Evolutionary conservation across 148 eudicot genomes (phyloP), one percentile per base, ranked within the genome.

Genomic region (Nepenthes gracilis): DNA sequence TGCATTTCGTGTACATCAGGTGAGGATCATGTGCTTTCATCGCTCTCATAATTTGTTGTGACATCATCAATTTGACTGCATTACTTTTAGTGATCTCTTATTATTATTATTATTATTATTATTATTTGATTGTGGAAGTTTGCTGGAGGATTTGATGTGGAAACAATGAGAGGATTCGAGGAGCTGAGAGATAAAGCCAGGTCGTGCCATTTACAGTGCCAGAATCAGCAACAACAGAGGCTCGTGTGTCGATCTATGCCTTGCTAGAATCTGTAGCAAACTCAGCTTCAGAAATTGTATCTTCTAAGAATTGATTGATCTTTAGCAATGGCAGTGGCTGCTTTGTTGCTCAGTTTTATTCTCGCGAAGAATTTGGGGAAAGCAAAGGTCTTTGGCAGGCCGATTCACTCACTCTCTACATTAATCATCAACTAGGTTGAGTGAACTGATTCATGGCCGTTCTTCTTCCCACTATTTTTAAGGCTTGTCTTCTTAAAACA

Each of bases 1-100:
- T 74, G 99, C 99, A 15, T 93, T 88, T 73, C 81, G 99, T 1
- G 96, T 93, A 35, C 99, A 93, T 69, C 99, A 93, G 99, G 99
- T 93, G 49, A 68, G 48, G 10, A 2, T 6, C 53, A 49, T 49
- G 12, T 45, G 48, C 48, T 6, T 45, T 6, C 48, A 5, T 45
- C 11, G 15, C 6, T 49, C 15, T 5, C 11, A 8, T 8, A 40
- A 49, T 49, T 49, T 49, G n/a, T 12, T 11, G 11, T 0, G 6
- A 11, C n/a, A 49, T 49, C 1, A 49, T 49, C 6, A 6, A 49
- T 49, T n/a, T 5, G 4, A 8, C 45, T 40, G 45, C 45, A 40
- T 40, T 3, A 40, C 8, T 40, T 40, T 3, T 40, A 3, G 45
- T 4, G 8, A 3, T 40, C 45, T 8, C 45, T 40, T 40, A 3